phyloP scores from a whole-genome alignment of 306 rosid genomes.

The Trifolium pratense region DNA sequence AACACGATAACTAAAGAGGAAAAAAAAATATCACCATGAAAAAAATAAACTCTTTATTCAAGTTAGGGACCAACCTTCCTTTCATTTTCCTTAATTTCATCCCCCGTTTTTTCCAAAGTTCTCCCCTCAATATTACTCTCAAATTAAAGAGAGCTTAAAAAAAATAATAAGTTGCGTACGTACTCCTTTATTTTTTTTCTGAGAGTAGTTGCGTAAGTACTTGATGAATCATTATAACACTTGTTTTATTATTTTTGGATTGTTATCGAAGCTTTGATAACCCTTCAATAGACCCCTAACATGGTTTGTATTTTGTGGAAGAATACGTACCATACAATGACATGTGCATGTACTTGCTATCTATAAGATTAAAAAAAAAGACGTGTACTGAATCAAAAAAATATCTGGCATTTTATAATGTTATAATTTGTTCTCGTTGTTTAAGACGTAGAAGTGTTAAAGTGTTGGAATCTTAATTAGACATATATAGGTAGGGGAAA shows the following conservation, averaged over 20 bases:
- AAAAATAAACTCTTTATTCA: not conserved
- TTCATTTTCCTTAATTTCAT: not conserved
- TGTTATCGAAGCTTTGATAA: constrained; percentile 51
- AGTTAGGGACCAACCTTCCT: not conserved
- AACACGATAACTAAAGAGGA: not conserved
- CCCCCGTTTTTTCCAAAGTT: not conserved
- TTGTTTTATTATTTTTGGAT: constrained; percentile 24
- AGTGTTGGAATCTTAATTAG: constrained; percentile 47
- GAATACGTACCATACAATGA: constrained; percentile 48
- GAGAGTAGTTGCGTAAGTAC: constrained; percentile 44
- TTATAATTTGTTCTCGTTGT: constrained; percentile 20
- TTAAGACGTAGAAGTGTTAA: constrained; percentile 31
- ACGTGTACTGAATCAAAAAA: not conserved
- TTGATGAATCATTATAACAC: constrained; percentile 34
- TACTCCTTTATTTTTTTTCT: no score
- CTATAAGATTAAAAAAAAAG: not conserved
- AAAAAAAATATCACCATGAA: not conserved
- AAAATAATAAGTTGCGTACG: constrained; percentile 42
- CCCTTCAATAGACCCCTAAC: constrained; percentile 42
- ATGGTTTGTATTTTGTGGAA: constrained; percentile 42
- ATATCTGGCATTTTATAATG: not conserved
- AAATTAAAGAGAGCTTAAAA: not conserved
- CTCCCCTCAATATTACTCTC: not conserved
- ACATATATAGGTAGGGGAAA: constrained; percentile 8
- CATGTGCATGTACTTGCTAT: constrained; percentile 5